Evolutionary conservation across 1,284 basidiomycete genomes (phyloP), one percentile per base, ranked within the genome.

Genomic region (Stygiomarasmius scandens): DNA sequence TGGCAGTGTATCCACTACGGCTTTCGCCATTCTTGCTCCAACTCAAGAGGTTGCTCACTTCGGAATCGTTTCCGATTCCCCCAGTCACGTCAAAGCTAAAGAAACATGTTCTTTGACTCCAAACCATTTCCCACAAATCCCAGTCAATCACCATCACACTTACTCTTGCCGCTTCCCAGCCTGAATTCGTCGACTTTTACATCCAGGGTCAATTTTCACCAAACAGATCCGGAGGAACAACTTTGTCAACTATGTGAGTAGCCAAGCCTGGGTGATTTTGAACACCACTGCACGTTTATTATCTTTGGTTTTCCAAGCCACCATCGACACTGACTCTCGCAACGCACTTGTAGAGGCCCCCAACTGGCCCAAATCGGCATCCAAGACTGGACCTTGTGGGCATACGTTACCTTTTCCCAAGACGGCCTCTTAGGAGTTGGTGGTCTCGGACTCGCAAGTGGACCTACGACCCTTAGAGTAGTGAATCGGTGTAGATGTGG

Each of bases 181-280:
- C 61, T 20, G 38, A 56, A 22, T 58, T 51, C 34, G 59, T 63
- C 44, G 61, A 63, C 36, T 56, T 63, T 32, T 57, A 56, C 52
- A 16, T 63, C 22, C 57, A 63, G 46, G 61, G 61, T 29, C 38
- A 48, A 27, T 49, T 55, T 22, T 38, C 59, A 1, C 48, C 55
- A 24, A 52, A 55, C 11, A 51, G 54, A 11, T 63, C 5, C 54
- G 54, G 10, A 54, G 61, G n/a, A 59, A 63, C 52, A 43, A 43
- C n/a, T 62, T 6, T 12, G 29, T 6, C 29, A 12, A 5, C 29
- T 5, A 55, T 34, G 50, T 22, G 44, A 36, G 52, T 12, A 49
- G 44, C 10, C 54, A 59, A 16, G 57, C 36, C 4, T 27, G 49
- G 10, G 46, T 58, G 19, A 3, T 54, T 5, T 25, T 44, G 49